phyloP scores from a whole-genome alignment of 139 green algal genomes.

The Auxenochlorella protothecoides region DNA sequence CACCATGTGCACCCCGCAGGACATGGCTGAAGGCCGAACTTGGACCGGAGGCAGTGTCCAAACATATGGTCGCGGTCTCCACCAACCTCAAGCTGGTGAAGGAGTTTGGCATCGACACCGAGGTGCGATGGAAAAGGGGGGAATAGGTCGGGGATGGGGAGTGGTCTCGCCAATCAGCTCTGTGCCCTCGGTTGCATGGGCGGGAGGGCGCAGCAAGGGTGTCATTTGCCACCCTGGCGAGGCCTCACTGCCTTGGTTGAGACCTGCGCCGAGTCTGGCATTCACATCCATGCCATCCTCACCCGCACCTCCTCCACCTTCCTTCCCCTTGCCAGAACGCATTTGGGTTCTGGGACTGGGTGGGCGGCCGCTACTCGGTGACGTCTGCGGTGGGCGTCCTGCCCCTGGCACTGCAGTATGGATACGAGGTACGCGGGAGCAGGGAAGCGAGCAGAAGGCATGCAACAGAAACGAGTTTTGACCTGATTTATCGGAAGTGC shows the following conservation, averaged over 20 bases:
- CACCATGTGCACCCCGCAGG: background rate
- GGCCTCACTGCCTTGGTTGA: too few species aligned
- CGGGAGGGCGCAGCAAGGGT: too few species aligned
- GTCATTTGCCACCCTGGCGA: too few species aligned
- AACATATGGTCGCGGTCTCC: conserved; percentile 76
- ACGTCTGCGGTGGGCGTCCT: conserved; percentile 92
- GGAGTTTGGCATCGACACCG: conserved; percentile 97
- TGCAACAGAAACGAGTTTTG: too few species aligned
- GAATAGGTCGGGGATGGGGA: too few species aligned
- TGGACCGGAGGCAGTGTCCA: conserved; percentile 67
- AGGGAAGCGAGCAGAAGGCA: too few species aligned
- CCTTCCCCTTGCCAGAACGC: conserved; percentile 52
- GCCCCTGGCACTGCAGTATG: conserved; percentile 95
- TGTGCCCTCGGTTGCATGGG: too few species aligned
- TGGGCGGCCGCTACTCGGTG: conserved; percentile 94
- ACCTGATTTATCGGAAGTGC: background rate
- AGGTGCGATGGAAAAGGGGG: conserved; percentile 1
- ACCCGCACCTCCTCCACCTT: background rate
- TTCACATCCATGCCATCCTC: background rate
- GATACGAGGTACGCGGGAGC: conserved; percentile 60
- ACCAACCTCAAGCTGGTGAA: conserved; percentile 99
- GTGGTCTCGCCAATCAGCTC: too few species aligned
- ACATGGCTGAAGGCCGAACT: conserved; percentile 76
- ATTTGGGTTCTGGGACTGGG: conserved; percentile 99
- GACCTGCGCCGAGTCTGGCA: background rate